These are phyloP conservation scores for Simmondsia chinensis DNA, from an alignment of 148 eudicot genomes.

Conservation along the genomic window DNA sequence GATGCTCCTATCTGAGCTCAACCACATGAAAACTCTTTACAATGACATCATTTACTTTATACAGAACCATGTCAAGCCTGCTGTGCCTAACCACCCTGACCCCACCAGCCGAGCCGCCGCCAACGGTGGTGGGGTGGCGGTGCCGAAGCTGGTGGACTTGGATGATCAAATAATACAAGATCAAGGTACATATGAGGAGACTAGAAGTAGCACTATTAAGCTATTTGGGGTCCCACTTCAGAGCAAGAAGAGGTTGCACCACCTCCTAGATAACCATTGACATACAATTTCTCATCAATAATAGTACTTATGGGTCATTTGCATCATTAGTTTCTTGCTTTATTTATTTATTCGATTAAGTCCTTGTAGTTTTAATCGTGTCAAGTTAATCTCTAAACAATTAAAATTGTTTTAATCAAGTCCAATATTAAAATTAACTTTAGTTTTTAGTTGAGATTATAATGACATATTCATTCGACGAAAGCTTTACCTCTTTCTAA, in stretches of 20 bases:
- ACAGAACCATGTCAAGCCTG: slow-evolving; percentile 40
- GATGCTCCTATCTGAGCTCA: slow-evolving; percentile 42
- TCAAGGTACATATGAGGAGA: slow-evolving; percentile 5
- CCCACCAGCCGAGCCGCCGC: slow-evolving; percentile 5
- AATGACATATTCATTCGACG: no score
- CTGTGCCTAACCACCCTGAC: slow-evolving; percentile 7
- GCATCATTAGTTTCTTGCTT: no score
- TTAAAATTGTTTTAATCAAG: no score
- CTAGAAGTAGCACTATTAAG: slow-evolving; percentile 26
- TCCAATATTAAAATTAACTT: no score
- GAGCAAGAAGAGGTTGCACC: slow-evolving; percentile 46
- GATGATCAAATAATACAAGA: slow-evolving; percentile 13
- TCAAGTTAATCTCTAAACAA: no score
- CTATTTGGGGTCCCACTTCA: slow-evolving; percentile 43
- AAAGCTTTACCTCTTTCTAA: no score
- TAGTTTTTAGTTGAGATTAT: no score
- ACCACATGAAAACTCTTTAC: slow-evolving; percentile 44
- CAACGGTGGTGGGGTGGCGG: slow-evolving; percentile 6
- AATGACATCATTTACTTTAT: slow-evolving; percentile 47
- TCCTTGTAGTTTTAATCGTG: no score
- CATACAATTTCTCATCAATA: slow-evolving; percentile 3
- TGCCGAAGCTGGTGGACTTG: slow-evolving; percentile 26
- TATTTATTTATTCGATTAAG: no score
- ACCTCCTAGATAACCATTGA: slow-evolving; percentile 10
- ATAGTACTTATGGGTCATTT: background rate